Evolutionary conservation across 306 rosid species (phyloP).

Genomic region (Luffa acutangula): DNA sequence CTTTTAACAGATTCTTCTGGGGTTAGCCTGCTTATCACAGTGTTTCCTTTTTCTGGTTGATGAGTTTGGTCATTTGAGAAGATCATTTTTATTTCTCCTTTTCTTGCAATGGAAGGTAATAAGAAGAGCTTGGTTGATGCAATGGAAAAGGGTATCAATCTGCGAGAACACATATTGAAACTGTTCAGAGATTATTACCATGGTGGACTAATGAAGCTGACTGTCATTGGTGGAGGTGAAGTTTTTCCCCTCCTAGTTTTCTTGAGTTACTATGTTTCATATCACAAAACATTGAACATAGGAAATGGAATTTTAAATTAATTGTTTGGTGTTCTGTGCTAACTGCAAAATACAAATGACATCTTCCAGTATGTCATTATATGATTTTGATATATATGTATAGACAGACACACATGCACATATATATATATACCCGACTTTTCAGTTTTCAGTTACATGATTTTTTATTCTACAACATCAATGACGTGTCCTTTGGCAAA

Average conservation of each 20-base stretch:
- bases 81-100: constrained; percentile 7
- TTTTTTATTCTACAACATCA: background rate
- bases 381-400: background rate
- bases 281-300: background rate
- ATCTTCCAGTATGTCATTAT: background rate
- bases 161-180: constrained; percentile 65
- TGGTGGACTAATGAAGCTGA: constrained; percentile 97
- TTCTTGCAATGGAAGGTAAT: constrained; percentile 49
- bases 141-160: constrained; percentile 74
- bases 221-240: constrained; percentile 96
- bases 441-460: background rate
- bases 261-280: background rate
- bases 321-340: background rate
- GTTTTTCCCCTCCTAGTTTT: constrained; percentile 10
- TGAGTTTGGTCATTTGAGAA: constrained; percentile 11
- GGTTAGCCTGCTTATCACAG: constrained; percentile 35
- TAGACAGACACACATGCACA: background rate
- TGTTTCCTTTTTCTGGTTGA: constrained; percentile 13
- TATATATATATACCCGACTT: background rate
- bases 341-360: background rate
- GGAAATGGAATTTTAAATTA: background rate
- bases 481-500: background rate
- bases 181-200: constrained; percentile 66
- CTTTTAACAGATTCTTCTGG: constrained; percentile 79
- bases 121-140: constrained; percentile 93